These are phyloP conservation scores for Epichloe sibirici DNA, from an alignment of 2,329 filamentous ascomycete genomes.

Conservation along the genomic window DNA sequence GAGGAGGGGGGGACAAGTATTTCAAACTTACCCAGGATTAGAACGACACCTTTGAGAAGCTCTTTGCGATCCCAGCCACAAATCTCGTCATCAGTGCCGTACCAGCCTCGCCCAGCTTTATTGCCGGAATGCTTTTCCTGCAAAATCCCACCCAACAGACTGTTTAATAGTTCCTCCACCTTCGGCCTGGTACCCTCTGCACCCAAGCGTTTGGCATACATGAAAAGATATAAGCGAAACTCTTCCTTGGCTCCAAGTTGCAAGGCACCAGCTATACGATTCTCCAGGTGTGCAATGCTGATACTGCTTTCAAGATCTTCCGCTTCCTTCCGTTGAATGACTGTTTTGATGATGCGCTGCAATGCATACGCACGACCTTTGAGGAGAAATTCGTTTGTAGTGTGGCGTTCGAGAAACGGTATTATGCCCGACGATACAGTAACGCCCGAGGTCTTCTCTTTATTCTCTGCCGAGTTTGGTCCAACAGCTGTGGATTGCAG, in stretches of 20 bases:
- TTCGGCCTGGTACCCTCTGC: conserved; percentile 79
- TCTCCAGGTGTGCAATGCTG: conserved; percentile 90
- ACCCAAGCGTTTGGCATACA: conserved; percentile 94
- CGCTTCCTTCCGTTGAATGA: conserved; percentile 80
- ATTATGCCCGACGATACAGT: conserved; percentile 82
- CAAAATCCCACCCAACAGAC: conserved; percentile 60
- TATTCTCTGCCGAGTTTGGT: conserved; percentile 34
- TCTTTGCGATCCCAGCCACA: conserved; percentile 88
- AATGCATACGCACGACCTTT: conserved; percentile 86
- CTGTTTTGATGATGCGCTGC: conserved; percentile 78
- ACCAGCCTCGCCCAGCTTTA: conserved; percentile 46
- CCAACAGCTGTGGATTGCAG: conserved; percentile 61
- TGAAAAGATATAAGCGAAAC: conserved; percentile 88
- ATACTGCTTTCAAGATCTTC: conserved; percentile 85
- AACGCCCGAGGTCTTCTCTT: conserved; percentile 33
- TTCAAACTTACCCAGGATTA: conserved; percentile 68
- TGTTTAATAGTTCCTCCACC: conserved; percentile 82
- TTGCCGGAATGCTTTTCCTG: conserved; percentile 40
- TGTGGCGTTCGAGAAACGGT: conserved; percentile 84
- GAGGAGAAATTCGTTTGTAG: conserved; percentile 81
- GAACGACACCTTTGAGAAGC: conserved; percentile 76
- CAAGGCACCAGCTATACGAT: conserved; percentile 79
- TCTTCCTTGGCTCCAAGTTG: conserved; percentile 80
- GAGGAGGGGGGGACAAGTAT: neutral
- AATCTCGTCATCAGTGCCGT: conserved; percentile 55